Percentiles rank a stretch among this genome's conserved stretches.
phyloP scores from a whole-genome alignment of 129 eudicot genomes.

The Lactuca saligna region DNA sequence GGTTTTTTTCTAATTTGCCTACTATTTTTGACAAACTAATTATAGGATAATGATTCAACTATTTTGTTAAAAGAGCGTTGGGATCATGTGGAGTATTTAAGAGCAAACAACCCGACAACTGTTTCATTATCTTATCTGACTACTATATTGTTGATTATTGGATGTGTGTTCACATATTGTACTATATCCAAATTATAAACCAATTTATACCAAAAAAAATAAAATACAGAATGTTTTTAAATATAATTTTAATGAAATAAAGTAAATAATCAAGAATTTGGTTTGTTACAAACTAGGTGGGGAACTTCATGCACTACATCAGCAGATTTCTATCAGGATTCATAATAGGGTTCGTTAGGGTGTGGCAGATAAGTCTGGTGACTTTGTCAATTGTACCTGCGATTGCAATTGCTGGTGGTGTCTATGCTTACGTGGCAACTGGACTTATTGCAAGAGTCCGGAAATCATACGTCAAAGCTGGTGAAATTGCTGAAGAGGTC shows the following conservation, averaged over 20 bases:
- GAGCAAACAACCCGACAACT: too few species aligned
- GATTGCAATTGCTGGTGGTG: slow-evolving; percentile 96
- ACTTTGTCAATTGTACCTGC: slow-evolving; percentile 95
- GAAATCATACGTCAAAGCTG: slow-evolving; percentile 93
- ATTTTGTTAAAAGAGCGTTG: too few species aligned
- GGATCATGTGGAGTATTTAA: too few species aligned
- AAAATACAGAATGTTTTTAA: not conserved
- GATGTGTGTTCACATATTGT: not conserved
- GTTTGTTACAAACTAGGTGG: slow-evolving; percentile 61
- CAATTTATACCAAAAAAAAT: too few species aligned
- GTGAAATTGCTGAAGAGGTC: slow-evolving; percentile 97
- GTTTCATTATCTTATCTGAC: too few species aligned
- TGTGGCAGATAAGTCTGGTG: slow-evolving; percentile 94
- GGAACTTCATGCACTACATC: slow-evolving; percentile 90
- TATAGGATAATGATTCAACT: too few species aligned
- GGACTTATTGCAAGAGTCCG: slow-evolving; percentile 88
- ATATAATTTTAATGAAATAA: not conserved
- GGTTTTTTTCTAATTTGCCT: too few species aligned
- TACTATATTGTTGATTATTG: too few species aligned
- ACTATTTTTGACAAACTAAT: too few species aligned
- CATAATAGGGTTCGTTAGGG: slow-evolving; percentile 77
- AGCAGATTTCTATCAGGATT: slow-evolving; percentile 91
- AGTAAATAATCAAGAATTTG: not conserved
- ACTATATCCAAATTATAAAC: not conserved
- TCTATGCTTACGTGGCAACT: slow-evolving; percentile 81